Percentiles rank a stretch among this genome's conserved stretches.
Evolutionary conservation across 345 rosid genomes (phyloP).

Genomic region (Populus ilicifolia): DNA sequence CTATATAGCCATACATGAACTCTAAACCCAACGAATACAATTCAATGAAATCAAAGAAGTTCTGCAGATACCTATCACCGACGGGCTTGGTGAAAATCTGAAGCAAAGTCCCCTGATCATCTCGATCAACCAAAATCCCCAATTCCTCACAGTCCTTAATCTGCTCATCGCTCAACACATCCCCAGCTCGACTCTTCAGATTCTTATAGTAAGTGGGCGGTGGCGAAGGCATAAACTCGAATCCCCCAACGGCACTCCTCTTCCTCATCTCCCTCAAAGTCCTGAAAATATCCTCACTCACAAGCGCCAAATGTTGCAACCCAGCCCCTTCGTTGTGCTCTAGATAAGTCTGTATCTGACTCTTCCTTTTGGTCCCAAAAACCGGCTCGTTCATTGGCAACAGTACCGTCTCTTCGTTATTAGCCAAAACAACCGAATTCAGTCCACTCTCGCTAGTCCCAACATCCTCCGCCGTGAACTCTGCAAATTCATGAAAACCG

Average conservation of each 20-base stretch:
- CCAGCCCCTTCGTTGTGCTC: slow-evolving; percentile 96
- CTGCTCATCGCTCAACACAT: slow-evolving; percentile 71
- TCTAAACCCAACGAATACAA: background rate
- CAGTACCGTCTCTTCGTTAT: slow-evolving; percentile 71
- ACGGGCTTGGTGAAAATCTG: slow-evolving; percentile 96
- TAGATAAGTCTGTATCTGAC: slow-evolving; percentile 87
- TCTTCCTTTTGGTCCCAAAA: slow-evolving; percentile 81
- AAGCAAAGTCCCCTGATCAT: slow-evolving; percentile 92
- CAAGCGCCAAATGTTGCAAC: slow-evolving; percentile 76
- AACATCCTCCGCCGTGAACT: slow-evolving; percentile 90
- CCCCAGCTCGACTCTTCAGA: slow-evolving; percentile 66
- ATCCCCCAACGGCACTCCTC: slow-evolving; percentile 76
- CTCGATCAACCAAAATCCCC: slow-evolving; percentile 88
- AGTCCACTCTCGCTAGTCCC: slow-evolving; percentile 87
- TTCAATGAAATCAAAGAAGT: background rate
- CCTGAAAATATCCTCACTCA: slow-evolving; percentile 66
- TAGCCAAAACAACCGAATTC: slow-evolving; percentile 73
- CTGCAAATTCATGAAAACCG: slow-evolving; percentile 90
- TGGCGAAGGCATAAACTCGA: slow-evolving; percentile 94
- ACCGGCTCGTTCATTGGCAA: slow-evolving; percentile 91
- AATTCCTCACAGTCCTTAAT: slow-evolving; percentile 81
- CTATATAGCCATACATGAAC: background rate
- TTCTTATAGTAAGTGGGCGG: slow-evolving; percentile 81
- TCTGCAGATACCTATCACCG: slow-evolving; percentile 61
- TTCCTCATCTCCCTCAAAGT: slow-evolving; percentile 80